Base-by-base conservation (phyloP, 2,329 filamentous ascomycete genomes). In the Didymella lethalis region DNA sequence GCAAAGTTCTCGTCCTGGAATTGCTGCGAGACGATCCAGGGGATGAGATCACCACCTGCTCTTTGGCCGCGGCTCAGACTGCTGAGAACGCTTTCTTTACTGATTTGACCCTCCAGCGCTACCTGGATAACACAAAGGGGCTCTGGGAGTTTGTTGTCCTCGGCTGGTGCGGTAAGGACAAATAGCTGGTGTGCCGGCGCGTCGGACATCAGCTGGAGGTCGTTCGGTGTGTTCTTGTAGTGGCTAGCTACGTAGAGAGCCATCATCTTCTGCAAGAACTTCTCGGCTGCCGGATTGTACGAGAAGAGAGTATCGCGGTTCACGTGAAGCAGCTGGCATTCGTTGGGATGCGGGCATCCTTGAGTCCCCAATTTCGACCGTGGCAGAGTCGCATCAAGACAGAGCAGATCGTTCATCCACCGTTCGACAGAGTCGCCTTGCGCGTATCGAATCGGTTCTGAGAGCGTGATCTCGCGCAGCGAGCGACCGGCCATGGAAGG, bases 1-100 rank as follows among this genome's bases (percentile, higher is more conserved):
- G 94, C 95, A 75, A 99, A 99, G 65, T 97, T 93, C 65, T 96
- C 92, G 70, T 99, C 95, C 74, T 98, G 95, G 81, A 97, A 99
- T 75, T 99, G 95, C 75, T 98, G 93, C 75, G 92, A 96, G 63
- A 99, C 91, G 31, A 98, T 85, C 95, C 95, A 99, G 0, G 95
- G 95, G 57, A 99, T 99, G 53, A 99, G 81, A 77, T 99, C 95
- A 70, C 95, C 95, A 38, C 91, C 88, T 1, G 94, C 92, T 67
- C 95, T 85, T 74, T 95, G 91, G 36, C 95, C 96, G 74, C 95
- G 87, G 70, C 91, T 94, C 64, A 99, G 80, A 75, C 91, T 91
- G 78, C 92, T 96, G 58, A 97, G 82, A 3, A 99, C 93, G 73
- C 93, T 98, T 71, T 96, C 90, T 64, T 89, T 87, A 81, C 93